Evolutionary conservation across 2,329 filamentous ascomycete genomes (phyloP), one percentile per base, ranked within the genome.

Genomic region (Aciculosporium take): DNA sequence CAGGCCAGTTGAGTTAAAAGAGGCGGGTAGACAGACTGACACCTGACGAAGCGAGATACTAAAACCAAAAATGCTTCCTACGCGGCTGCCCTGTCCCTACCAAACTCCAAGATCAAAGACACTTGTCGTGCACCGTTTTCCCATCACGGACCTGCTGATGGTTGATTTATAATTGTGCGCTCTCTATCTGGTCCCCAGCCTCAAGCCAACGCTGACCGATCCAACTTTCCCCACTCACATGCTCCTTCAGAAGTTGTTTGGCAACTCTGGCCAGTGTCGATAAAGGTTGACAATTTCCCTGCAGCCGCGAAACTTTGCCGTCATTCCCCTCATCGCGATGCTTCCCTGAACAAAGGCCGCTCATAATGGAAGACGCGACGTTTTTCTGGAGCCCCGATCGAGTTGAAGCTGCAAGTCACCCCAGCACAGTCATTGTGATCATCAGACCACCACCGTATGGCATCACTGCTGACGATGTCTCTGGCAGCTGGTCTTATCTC

Each of bases 401-500:
- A 43, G 49, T 54, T 28, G 51, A 53, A 48, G 42, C 45, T 37
- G 52, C 53, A 17, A 47, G 52, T 51, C 21, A 17, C 12, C 18
- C 8, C 3, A 23, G 29, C 24, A 25, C 29, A 38, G 39, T 25
- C n/a, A n/a, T 24, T 27, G 12, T 27, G 5, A 15, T 33, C 7
- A 12, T 36, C 3, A 5, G 7, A 18, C 23, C 27, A 28, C 23
- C 27, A 28, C n/a, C 15, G 17, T 12, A 32, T 27, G n/a, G 33
- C n/a, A 25, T 21, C 27, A 20, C 28, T 9, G 31, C 38, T 44
- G 24, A 40, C 21, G 37, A 32, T 54, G 29, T 53, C 45, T 34
- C 12, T 27, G 36, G 33, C 35, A 66, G 64, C 52, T 76, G 47
- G 68, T 77, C 35, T 55, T 67, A 44, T 65, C 68, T 8, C 61